Conservation (phyloP, 148 eudicot genomes). For the Cornus kousa region DNA sequence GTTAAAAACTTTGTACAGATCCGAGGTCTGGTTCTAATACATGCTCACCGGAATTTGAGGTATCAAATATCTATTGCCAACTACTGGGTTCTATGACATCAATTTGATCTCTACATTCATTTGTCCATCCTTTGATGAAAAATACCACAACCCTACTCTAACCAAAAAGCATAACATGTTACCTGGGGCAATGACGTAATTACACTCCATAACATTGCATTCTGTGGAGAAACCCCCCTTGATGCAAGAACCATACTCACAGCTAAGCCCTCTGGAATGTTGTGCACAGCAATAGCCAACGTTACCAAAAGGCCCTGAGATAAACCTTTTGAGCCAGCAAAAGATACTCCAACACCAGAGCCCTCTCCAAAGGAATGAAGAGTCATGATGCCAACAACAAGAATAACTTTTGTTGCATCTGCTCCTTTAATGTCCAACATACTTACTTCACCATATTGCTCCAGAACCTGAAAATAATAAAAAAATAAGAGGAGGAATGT, state of each 20-base stretch:
- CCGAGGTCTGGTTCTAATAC: neutral
- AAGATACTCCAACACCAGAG: slow-evolving; percentile 97
- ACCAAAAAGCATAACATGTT: slow-evolving; percentile 8
- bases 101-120: neutral
- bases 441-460: slow-evolving; percentile 95
- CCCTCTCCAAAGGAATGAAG: slow-evolving; percentile 99
- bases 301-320: slow-evolving; percentile 91
- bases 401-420: slow-evolving; percentile 92
- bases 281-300: slow-evolving; percentile 96
- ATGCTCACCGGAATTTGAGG: neutral
- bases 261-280: slow-evolving; percentile 99
- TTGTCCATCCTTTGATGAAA: neutral
- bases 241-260: slow-evolving; percentile 98
- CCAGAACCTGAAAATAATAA: slow-evolving; percentile 57
- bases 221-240: slow-evolving; percentile 93
- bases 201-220: slow-evolving; percentile 95
- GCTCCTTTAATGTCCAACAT: slow-evolving; percentile 99
- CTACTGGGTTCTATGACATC: neutral
- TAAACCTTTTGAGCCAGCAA: slow-evolving; percentile 94
- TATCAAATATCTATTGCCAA: neutral
- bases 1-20: neutral
- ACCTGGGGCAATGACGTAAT: slow-evolving; percentile 98
- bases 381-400: slow-evolving; percentile 97
- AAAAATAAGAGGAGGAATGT: neutral
- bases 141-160: neutral